Evolutionary conservation across 1,284 basidiomycete genomes (phyloP).

Genomic region (Pisolithus thermaeus): DNA sequence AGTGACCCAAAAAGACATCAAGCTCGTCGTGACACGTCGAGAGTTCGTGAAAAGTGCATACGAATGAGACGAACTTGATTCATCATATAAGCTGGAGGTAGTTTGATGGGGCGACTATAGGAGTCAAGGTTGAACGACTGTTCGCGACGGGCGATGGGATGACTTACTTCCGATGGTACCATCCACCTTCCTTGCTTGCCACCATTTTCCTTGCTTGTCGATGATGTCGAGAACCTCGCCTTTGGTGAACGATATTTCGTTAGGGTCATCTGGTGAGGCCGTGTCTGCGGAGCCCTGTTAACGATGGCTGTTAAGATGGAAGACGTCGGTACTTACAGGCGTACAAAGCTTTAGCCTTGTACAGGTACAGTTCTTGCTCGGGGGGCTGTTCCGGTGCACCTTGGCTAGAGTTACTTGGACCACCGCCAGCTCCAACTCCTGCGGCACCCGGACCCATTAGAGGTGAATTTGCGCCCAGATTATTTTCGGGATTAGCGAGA

Average conservation of each 20-base stretch:
- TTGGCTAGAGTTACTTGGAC: conserved; percentile 14
- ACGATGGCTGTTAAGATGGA: conserved; percentile 11
- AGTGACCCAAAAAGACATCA: conserved; percentile 24
- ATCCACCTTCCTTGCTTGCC: conserved; percentile 85
- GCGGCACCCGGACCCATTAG: conserved; percentile 53
- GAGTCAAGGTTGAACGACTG: conserved; percentile 14
- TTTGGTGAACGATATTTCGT: conserved; percentile 92
- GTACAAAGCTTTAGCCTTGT: conserved; percentile 85
- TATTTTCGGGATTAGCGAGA: conserved; percentile 40
- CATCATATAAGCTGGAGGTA: conserved; percentile 67
- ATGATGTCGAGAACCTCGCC: conserved; percentile 92
- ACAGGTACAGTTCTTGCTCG: conserved; percentile 42
- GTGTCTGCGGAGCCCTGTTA: conserved; percentile 51
- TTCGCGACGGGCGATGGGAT: not conserved
- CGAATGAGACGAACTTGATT: conserved; percentile 11
- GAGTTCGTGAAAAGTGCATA: conserved; percentile 13
- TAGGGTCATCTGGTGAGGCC: conserved; percentile 91
- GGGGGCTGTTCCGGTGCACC: conserved; percentile 21
- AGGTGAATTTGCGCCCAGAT: conserved; percentile 49
- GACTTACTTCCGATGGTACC: conserved; percentile 77
- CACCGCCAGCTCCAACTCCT: conserved; percentile 49
- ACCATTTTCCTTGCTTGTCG: conserved; percentile 94
- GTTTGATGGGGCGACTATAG: conserved; percentile 72
- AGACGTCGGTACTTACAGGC: conserved; percentile 55
- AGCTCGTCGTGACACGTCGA: conserved; percentile 22